Evolutionary conservation across 1,284 basidiomycete genomes (phyloP), one percentile per base, ranked within the genome.

Genomic region (Cerioporus squamosus): DNA sequence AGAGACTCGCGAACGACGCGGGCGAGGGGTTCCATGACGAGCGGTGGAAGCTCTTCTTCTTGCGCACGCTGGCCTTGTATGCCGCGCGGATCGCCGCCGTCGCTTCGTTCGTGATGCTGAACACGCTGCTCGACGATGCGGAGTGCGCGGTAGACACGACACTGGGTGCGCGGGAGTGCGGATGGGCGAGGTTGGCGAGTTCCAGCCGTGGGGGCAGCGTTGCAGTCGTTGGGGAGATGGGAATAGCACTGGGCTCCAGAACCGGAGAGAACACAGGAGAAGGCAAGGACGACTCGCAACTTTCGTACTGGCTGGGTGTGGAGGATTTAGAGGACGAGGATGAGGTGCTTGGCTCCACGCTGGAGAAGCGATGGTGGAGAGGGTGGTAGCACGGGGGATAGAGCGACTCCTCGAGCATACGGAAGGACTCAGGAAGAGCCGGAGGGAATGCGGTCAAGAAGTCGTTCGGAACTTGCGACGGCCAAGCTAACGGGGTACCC

Each of bases 361-460:
- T 61, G 31, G 51, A 26, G 55, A 65, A 26, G 53, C 54, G 52
- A 29, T 51, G 49, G 29, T 55, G 40, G 52, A 60, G 46, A 40
- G 48, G 52, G 55, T 52, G 36, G 59, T 66, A 51, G 61, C 29
- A 63, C 3, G 62, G n/a, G 12, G 53, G 59, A 43, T 55, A 61
- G n/a, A 55, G 52, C 17, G 56, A 39, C 42, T 66, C 66, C 15
- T 66, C 65, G 12, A 64, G 59, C 5, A 51, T 42, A 5, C 71
- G 62, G 60, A 73, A 72, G 18, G 66, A 68, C 5, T 69, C 63
- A 2, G 87, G 87, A 20, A 87, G 75, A 2, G 87, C 79, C 40
- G 88, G 80, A 12, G 87, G 86, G 63, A 88, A 88, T 0, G 83
- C 85, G 49, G 77, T 79, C 49, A 81, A 75, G 68, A 79, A 86